Evolutionary conservation across 2,329 filamentous ascomycete genomes (phyloP).

Genomic region (Botryotinia narcissicola): DNA sequence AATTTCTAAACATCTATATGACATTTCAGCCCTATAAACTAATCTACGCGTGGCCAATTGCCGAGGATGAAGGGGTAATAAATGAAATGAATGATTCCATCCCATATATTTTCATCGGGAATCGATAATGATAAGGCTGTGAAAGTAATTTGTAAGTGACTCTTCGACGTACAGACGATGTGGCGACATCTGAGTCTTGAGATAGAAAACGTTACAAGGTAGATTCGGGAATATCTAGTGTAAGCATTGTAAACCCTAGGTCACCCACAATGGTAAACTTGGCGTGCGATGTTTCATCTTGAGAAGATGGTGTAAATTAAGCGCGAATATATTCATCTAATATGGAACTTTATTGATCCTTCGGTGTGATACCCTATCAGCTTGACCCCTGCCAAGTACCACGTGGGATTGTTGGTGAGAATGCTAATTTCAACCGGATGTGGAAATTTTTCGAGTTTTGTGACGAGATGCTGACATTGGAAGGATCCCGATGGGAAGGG

Average conservation of each 20-base stretch:
- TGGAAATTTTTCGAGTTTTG: neutral
- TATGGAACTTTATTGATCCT: neutral
- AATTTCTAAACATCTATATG: neutral
- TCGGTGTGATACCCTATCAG: neutral
- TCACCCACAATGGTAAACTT: neutral
- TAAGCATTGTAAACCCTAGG: neutral
- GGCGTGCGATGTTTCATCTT: neutral
- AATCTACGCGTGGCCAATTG: neutral
- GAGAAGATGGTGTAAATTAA: neutral
- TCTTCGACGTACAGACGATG: neutral
- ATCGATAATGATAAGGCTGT: neutral
- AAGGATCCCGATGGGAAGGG: neutral
- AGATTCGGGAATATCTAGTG: neutral
- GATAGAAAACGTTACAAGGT: neutral
- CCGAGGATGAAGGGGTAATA: neutral
- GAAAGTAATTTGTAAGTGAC: neutral
- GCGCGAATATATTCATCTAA: neutral
- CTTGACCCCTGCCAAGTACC: neutral
- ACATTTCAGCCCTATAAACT: neutral
- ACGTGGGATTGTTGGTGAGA: neutral
- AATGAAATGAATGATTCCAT: neutral
- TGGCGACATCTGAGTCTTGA: neutral
- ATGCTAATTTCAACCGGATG: neutral
- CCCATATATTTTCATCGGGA: too few relatives aligned
- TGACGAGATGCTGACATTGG: constrained; percentile 6